Base-by-base conservation (phyloP, 2,329 filamentous ascomycete genomes). In the Beauveria asiatica region DNA sequence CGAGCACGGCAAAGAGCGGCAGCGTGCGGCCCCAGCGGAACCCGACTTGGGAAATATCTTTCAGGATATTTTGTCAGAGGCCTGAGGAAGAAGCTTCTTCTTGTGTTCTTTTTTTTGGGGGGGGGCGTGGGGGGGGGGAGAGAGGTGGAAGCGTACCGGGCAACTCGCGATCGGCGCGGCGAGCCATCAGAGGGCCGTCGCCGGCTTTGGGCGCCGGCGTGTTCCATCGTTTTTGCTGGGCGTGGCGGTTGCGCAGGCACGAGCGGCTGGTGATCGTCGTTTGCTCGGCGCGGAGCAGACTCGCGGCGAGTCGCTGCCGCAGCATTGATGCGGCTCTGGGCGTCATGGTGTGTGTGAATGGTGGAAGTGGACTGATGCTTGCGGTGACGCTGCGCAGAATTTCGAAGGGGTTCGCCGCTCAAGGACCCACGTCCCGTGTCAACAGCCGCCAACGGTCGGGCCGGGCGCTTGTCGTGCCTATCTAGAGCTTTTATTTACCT, bases 1-100 rank as follows among this genome's bases (percentile, higher is more conserved):
- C 84, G 64, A 90, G 78, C 64, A 83, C 74, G 57, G 88, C 72
- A 81, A 97, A 97, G 71, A 96, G 77, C 58, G 93, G 93, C 39
- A 96, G 75, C 1, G 90, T 91, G 67, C 83, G 83, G 59, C 80
- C 71, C 88, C 89, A 92, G 66, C 80, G 79, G 70, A 84, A 83
- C 53, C 70, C 70, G 60, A 74, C 70, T 61, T 75, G 70, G 58
- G 74, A 68, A 61, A 80, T 68, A 65, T 78, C 77, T 78, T 45
- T 45, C 0, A 45, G 7, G 6, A 3, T 37, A 6, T 6, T 37
- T 6, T 37, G 11, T 37, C 33, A 37, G 33, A 16, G 5, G 11
- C 33, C 33, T 16, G 13, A 16, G 13, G 5, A 13, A 11, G 33
- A 5, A 13, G 5, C 8, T 2, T 7, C 25, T 27, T 10, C 11